Evolutionary conservation across 164 flowering plant genomes (phyloP).

Genomic region (Aristolochia californica): DNA sequence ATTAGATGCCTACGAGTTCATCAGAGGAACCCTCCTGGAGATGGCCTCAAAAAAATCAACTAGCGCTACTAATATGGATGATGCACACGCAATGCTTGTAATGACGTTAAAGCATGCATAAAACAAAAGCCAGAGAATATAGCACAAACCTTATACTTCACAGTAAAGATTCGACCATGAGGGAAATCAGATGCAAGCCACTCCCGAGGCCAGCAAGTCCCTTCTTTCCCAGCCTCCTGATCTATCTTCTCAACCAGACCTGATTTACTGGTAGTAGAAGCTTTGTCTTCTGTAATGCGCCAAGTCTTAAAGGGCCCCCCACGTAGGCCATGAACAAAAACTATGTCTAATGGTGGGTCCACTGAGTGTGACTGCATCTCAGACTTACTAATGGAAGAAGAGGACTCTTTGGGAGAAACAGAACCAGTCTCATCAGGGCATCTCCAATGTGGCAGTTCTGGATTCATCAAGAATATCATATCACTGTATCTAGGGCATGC

Average conservation of each 20-base stretch:
- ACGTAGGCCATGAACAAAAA: slow-evolving; percentile 90
- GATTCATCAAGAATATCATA: slow-evolving; percentile 71
- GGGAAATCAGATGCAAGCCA: slow-evolving; percentile 94
- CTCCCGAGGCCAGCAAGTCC: slow-evolving; percentile 95
- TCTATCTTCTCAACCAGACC: slow-evolving; percentile 96
- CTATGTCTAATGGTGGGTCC: slow-evolving; percentile 58
- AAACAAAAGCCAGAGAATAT: slow-evolving; percentile 1
- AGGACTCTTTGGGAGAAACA: slow-evolving; percentile 2
- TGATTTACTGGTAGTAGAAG: slow-evolving; percentile 64
- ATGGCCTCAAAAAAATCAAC: slow-evolving; percentile 21
- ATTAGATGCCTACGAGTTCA: slow-evolving; percentile 18
- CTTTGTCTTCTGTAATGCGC: slow-evolving; percentile 87
- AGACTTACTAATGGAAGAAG: slow-evolving; percentile 20
- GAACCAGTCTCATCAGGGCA: slow-evolving; percentile 27
- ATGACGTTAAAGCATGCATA: too few relatives aligned
- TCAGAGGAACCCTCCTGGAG: slow-evolving; percentile 29
- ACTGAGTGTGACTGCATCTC: slow-evolving; percentile 15
- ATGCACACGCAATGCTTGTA: background rate
- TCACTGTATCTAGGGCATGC: slow-evolving; percentile 58
- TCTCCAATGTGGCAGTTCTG: slow-evolving; percentile 82
- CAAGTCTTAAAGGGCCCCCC: slow-evolving; percentile 96
- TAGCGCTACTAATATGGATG: slow-evolving; percentile 13
- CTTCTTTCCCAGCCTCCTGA: slow-evolving; percentile 90
- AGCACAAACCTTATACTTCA: slow-evolving; percentile 82
- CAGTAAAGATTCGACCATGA: slow-evolving; percentile 73